These are phyloP conservation scores for Solanum sejunctum DNA, from an alignment of 257 asterid genomes.

Conservation along the genomic window DNA sequence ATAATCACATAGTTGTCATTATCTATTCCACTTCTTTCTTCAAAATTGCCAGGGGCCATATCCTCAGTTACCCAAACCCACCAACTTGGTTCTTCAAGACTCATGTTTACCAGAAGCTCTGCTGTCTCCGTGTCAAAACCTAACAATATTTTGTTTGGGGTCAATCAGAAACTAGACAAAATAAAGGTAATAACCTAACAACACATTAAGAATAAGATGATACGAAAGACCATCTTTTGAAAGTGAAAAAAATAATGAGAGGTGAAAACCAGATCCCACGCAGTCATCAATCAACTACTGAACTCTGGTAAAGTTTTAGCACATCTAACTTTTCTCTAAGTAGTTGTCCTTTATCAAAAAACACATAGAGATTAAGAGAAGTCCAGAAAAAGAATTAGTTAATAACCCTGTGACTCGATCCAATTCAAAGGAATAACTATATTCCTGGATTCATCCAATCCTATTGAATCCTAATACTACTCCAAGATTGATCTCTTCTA, in stretches of 20 bases:
- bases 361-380: background rate
- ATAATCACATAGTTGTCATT: conserved; percentile 64
- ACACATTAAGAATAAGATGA: background rate
- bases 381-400: background rate
- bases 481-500: background rate
- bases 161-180: background rate
- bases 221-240: background rate
- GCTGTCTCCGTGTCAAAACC: conserved; percentile 47
- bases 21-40: conserved; percentile 74
- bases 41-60: conserved; percentile 32
- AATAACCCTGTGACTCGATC: background rate
- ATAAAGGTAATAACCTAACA: background rate
- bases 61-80: conserved; percentile 96
- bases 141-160: conserved; percentile 1
- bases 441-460: background rate
- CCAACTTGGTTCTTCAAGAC: conserved; percentile 76
- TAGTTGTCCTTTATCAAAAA: background rate
- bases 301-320: background rate
- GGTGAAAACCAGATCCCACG: background rate
- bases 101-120: conserved; percentile 53
- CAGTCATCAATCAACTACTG: background rate
- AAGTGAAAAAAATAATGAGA: background rate
- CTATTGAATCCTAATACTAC: background rate
- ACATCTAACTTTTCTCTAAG: background rate
- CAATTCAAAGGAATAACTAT: background rate